phyloP scores from a whole-genome alignment of 768 basidiomycete genomes.

The Auriscalpium orientale region DNA sequence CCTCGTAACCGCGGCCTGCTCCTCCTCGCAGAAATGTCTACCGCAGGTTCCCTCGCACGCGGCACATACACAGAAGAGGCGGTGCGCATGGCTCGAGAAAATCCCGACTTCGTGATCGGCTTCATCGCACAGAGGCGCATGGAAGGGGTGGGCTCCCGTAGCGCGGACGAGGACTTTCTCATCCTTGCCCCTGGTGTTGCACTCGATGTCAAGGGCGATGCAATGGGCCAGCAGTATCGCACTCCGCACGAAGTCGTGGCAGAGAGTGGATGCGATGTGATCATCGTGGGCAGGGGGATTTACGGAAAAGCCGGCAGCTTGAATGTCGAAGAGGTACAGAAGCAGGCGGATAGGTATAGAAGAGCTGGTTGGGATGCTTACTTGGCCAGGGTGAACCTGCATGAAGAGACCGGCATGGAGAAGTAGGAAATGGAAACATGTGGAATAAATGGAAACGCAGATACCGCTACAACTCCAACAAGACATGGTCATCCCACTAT shows the following conservation, averaged over 20 bases:
- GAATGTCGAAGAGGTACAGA: constrained; percentile 40
- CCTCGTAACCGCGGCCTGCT: constrained; percentile 83
- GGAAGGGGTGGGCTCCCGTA: constrained; percentile 46
- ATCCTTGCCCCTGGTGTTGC: constrained; percentile 91
- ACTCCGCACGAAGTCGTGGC: constrained; percentile 80
- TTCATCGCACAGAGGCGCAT: constrained; percentile 90
- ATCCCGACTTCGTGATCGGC: constrained; percentile 87
- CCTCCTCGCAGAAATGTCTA: constrained; percentile 95
- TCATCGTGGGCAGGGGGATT: constrained; percentile 94
- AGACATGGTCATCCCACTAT: background rate
- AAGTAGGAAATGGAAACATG: background rate
- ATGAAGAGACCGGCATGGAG: background rate
- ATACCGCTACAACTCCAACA: constrained; percentile 8
- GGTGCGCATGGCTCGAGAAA: constrained; percentile 77
- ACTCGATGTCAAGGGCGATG: constrained; percentile 54
- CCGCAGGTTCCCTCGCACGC: constrained; percentile 74
- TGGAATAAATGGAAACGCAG: constrained; percentile 1
- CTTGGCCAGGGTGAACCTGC: constrained; percentile 28
- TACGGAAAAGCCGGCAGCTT: constrained; percentile 56
- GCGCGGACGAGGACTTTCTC: constrained; percentile 54
- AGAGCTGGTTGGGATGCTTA: constrained; percentile 91
- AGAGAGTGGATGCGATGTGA: constrained; percentile 84
- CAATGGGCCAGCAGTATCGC: constrained; percentile 58
- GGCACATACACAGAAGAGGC: constrained; percentile 80
- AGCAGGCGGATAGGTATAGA: constrained; percentile 80